Conservation (phyloP, 2,329 filamentous ascomycete genomes). For the Colletotrichum acutatum region DNA sequence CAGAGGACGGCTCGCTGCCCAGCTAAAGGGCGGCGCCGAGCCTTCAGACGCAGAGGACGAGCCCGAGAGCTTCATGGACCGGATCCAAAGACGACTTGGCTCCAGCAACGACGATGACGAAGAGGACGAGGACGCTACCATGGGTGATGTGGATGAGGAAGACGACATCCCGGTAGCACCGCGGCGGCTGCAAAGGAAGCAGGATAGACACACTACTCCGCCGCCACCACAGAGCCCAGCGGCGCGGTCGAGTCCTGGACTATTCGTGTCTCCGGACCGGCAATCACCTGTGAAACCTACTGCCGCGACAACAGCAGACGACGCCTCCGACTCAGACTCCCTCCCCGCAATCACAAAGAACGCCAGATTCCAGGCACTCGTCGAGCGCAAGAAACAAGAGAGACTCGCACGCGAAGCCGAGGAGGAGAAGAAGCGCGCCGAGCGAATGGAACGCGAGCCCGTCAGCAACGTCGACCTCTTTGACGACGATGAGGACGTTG, state of each 20-base stretch:
- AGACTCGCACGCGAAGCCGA: constrained; percentile 74
- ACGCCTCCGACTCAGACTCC: constrained; percentile 58
- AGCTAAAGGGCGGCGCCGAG: constrained; percentile 61
- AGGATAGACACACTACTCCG: constrained; percentile 48
- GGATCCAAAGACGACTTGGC: constrained; percentile 56
- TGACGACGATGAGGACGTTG: constrained; percentile 60
- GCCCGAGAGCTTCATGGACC: constrained; percentile 51
- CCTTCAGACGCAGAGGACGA: constrained; percentile 38
- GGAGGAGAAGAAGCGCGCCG: constrained; percentile 60
- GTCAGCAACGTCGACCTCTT: constrained; percentile 49
- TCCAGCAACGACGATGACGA: constrained; percentile 41
- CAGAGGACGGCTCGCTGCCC: constrained; percentile 71
- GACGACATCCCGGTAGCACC: constrained; percentile 54
- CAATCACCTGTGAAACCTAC: constrained; percentile 43
- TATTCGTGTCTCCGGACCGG: constrained; percentile 66
- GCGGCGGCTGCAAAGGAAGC: constrained; percentile 51
- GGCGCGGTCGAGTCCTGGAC: constrained; percentile 52
- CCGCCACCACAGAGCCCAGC: constrained; percentile 42
- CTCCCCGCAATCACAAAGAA: constrained; percentile 62
- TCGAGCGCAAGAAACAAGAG: constrained; percentile 79
- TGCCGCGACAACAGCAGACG: constrained; percentile 38
- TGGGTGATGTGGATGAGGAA: constrained; percentile 48
- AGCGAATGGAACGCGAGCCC: constrained; percentile 51
- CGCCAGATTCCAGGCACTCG: constrained; percentile 75
- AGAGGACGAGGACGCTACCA: constrained; percentile 44